Conservation (phyloP, 192 early-diverging fungal genomes). For the Mortierella antarctica region DNA sequence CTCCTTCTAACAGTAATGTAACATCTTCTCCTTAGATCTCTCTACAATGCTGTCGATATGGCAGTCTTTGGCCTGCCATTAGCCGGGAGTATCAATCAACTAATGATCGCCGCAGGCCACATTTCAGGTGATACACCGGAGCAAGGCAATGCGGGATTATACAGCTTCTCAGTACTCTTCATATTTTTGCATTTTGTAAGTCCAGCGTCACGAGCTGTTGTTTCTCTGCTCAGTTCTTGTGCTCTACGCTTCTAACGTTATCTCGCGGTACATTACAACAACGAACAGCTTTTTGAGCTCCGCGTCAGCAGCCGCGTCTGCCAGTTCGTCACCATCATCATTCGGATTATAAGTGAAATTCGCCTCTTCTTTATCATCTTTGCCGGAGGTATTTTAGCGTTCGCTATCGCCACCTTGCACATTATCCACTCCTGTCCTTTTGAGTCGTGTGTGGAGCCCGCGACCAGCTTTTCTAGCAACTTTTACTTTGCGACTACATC, state of each 20-base stretch:
- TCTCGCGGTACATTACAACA: neutral
- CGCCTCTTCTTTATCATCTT: slow-evolving; percentile 33
- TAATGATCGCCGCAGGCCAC: neutral
- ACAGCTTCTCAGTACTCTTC: slow-evolving; percentile 18
- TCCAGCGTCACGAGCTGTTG: too few species aligned
- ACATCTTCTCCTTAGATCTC: neutral
- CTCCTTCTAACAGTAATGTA: too few species aligned
- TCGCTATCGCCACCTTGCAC: slow-evolving; percentile 15
- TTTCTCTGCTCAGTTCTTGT: too few species aligned
- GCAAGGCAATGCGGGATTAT: neutral
- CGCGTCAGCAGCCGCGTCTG: slow-evolving; percentile 20
- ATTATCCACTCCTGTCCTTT: slow-evolving; percentile 3
- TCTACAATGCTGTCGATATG: slow-evolving; percentile 15
- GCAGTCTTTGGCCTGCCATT: slow-evolving; percentile 12
- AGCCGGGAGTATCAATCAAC: slow-evolving; percentile 19
- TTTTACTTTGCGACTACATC: too few species aligned
- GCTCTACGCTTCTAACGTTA: too few species aligned
- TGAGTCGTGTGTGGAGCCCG: too few species aligned
- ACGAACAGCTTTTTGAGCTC: slow-evolving; percentile 25
- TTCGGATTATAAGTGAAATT: slow-evolving; percentile 8
- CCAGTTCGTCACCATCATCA: slow-evolving; percentile 20
- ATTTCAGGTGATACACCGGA: neutral
- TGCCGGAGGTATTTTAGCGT: slow-evolving; percentile 13
- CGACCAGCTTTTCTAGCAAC: too few species aligned
- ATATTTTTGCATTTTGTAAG: slow-evolving; percentile 23